Evolutionary conservation across 441 rosid species (phyloP), one percentile per base, ranked within the genome.

Genomic region (Croton laevigatus): DNA sequence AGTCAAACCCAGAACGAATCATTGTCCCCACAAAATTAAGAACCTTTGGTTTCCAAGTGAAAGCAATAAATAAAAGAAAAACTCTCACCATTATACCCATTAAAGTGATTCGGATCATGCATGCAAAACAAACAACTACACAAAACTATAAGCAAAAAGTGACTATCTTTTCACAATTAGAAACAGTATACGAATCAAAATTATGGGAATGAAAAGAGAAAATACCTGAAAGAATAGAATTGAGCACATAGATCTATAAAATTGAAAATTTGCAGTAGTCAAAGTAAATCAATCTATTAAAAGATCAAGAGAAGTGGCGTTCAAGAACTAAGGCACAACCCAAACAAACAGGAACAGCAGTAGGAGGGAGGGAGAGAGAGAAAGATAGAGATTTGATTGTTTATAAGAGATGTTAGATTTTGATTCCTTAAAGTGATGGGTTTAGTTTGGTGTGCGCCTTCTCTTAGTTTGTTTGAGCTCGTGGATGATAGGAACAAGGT

Each of bases 1-100:
- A 36, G 58, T 67, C 63, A 58, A 76, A 45, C 55, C 68, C 40
- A 57, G 57, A 22, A 17, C 70, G 57, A 22, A 17, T 51, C 54
- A 23, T 5, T 9, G 8, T 16, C 27, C 20, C 52, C 36, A 48
- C 37, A 27, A 44, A 9, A 58, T 23, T 54, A n/a, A 12, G 44
- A 14, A 44, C 46, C 20, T 57, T n/a, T 65, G 69, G 44, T 65
- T 65, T 10, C 69, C 20, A 51, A 49, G 52, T 38, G 9, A 40
- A 49, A 49, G 5, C 20, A 7, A 49, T n/a, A 49, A 49, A 14
- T 14, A 1, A 49, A 49, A 49, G 60, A 52, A 70, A 52, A 12
- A 22, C 16, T 45, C 53, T 49, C 17, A 1, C 14, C 59, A 23
- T 23, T 22, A 1, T 19, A 55, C 36, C 59, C 36, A 22, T 58